Evolutionary conservation across 2,329 filamentous ascomycete genomes (phyloP).

Genomic region (Talaromyces verruculosus): DNA sequence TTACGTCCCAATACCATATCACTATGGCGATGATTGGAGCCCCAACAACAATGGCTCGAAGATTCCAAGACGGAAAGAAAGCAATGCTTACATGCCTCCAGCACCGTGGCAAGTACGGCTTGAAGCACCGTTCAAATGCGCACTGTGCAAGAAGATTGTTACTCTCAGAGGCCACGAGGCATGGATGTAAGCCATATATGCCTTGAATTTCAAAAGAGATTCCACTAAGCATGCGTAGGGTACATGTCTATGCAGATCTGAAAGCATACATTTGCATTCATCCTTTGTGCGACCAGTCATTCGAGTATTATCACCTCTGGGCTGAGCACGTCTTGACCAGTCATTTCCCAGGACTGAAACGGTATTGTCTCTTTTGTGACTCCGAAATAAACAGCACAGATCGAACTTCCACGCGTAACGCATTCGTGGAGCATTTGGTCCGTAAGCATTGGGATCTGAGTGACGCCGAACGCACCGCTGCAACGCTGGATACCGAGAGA

Average conservation of each 20-base stretch:
- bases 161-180: slow-evolving; percentile 16
- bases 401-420: slow-evolving; percentile 9
- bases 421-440: slow-evolving; percentile 16
- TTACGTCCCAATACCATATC: slow-evolving; percentile 12
- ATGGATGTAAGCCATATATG: slow-evolving; percentile 13
- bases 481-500: slow-evolving; percentile 9
- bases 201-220: neutral
- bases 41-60: slow-evolving; percentile 12
- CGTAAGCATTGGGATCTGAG: slow-evolving; percentile 14
- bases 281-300: slow-evolving; percentile 8
- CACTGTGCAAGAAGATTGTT: slow-evolving; percentile 13
- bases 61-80: slow-evolving; percentile 3
- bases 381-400: slow-evolving; percentile 5
- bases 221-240: neutral
- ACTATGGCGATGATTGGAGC: slow-evolving; percentile 14
- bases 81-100: neutral
- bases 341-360: slow-evolving; percentile 14
- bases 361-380: slow-evolving; percentile 14
- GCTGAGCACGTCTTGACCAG: slow-evolving; percentile 11
- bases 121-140: slow-evolving; percentile 16
- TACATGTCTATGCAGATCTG: slow-evolving; percentile 16
- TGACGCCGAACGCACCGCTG: slow-evolving; percentile 13
- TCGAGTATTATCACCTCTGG: slow-evolving; percentile 18
- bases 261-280: slow-evolving; percentile 17
- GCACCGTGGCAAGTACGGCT: slow-evolving; percentile 14